Base-by-base conservation (phyloP, 805 yeast species). In the Saccharomycopsis sp. region DNA sequence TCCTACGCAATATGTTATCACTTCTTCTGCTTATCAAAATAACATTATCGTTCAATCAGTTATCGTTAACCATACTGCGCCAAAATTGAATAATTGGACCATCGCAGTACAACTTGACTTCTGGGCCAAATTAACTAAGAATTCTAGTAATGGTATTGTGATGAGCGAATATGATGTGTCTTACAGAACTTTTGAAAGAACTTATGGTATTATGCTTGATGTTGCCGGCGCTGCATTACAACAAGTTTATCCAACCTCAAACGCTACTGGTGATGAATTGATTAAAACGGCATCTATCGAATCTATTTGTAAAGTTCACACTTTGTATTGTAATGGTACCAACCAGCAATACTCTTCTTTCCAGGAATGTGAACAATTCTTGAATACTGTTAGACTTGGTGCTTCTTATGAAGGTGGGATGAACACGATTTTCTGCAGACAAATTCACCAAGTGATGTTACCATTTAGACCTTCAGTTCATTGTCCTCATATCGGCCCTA, bases 321-420 rank as follows among this genome's bases (percentile, higher is more conserved):
- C 41, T 11, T 26, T 38, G 3, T 51, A 53, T 44, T 56, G 60
- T 43, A 41, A 32, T 14, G 55, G 54, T n/a, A 44, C 39, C 1
- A 46, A 46, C 41, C 46, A 40, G 34, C 57, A 56, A 35, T 56
- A 53, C 40, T 33, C 29, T n/a, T 33, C 46, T 4, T 38, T 28
- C 27, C 48, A 50, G 5, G 54, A 29, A 4, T 56, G 57, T 44
- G 22, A 42, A 4, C 40, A 41, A 1, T 50, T 29, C 28, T 35
- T 53, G 33, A 4, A 20, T 4, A 43, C 41, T 14, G 43, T 51
- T 19, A 44, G 57, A 34, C 21, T 47, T 13, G 60, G 60, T 16
- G 32, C 23, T 19, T 47, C 51, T 27, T 45, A 41, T 43, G 59
- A 57, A 47, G 60, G 60, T 45, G 59, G 59, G n/a, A 54, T 53